Evolutionary conservation across 495 filamentous ascomycete genomes (phyloP), one percentile per base, ranked within the genome.

Genomic region (Tuber calosporum): DNA sequence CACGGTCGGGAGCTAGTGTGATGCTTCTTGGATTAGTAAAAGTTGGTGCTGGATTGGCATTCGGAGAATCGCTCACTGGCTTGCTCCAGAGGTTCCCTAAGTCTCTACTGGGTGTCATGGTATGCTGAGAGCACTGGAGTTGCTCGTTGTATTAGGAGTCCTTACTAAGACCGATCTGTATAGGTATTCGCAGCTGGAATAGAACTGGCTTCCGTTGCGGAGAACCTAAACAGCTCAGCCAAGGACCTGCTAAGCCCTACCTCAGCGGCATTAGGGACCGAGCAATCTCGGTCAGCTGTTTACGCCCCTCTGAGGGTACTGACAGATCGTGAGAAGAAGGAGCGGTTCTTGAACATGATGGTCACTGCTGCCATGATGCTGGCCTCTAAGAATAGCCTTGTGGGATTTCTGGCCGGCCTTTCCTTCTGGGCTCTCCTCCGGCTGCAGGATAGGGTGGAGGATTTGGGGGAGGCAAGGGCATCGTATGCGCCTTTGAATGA

Each of bases 371-470:
- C 90, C 1, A 85, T 89, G 26, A 84, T 93, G 74, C 82, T 98
- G 30, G 92, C 92, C n/a, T 96, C 96, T 75, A 90, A 87, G 82
- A 97, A 97, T 81, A 93, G 94, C 82, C 93, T 89, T 22, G 86
- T 96, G 26, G 94, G 94, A 0, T 97, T 98, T 79, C 72, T 90
- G 34, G 92, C 90, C 0, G 94, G 94, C 82, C 89, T 86, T 84
- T 80, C 83, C 6, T 86, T 86, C 48, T 77, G 82, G 78, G 66
- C 80, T 69, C 82, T 84, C 40, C 79, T 83, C 26, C 84, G 81
- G 75, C 62, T 82, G 19, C 83, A 85, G 76, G 79, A 81, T 72
- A 80, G 77, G 68, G 76, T 78, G 69, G 79, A 77, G 42, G 79
- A 69, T 41, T 68, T 72, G 75, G 72, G 74, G 69, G 40, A 71